Evolutionary conservation across 2,329 filamentous ascomycete species (phyloP).

Genomic region (Cercospora berteroae): DNA sequence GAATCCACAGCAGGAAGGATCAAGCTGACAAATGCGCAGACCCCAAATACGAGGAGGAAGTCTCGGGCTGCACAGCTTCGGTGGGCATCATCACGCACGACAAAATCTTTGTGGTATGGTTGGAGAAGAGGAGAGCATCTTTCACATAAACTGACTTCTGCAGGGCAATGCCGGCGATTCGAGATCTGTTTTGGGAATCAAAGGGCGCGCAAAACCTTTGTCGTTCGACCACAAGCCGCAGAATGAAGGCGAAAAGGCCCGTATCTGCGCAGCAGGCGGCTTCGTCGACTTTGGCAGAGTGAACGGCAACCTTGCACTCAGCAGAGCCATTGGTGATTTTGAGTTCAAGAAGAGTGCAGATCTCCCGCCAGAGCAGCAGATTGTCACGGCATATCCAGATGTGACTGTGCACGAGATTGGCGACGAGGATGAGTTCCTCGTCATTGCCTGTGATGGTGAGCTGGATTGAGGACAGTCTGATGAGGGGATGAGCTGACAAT

Average conservation of each 20-base stretch:
- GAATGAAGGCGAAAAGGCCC: constrained; percentile 95
- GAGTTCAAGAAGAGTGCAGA: constrained; percentile 99
- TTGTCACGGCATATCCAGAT: constrained; percentile 95
- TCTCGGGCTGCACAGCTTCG: constrained; percentile 95
- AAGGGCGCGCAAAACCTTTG: constrained; percentile 92
- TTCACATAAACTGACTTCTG: constrained; percentile 20
- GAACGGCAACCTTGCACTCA: constrained; percentile 95
- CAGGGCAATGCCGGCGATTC: constrained; percentile 98
- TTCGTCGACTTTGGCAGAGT: constrained; percentile 98
- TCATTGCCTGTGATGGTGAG: constrained; percentile 88
- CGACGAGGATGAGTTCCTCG: constrained; percentile 92
- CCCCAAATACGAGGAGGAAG: constrained; percentile 94
- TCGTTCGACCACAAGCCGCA: constrained; percentile 99
- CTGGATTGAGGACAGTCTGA: neutral
- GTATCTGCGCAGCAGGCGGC: constrained; percentile 91
- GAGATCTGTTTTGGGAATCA: constrained; percentile 89
- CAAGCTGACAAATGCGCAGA: constrained; percentile 57
- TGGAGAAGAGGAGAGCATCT: neutral
- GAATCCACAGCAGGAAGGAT: neutral
- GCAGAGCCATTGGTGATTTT: constrained; percentile 96
- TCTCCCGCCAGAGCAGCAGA: constrained; percentile 95
- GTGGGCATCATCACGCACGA: constrained; percentile 84
- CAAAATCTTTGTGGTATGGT: constrained; percentile 91
- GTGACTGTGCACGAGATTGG: constrained; percentile 86
- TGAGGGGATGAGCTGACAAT: constrained; percentile 18